phyloP scores from a whole-genome alignment of 768 basidiomycete species.

The Coprinellus micaceus region DNA sequence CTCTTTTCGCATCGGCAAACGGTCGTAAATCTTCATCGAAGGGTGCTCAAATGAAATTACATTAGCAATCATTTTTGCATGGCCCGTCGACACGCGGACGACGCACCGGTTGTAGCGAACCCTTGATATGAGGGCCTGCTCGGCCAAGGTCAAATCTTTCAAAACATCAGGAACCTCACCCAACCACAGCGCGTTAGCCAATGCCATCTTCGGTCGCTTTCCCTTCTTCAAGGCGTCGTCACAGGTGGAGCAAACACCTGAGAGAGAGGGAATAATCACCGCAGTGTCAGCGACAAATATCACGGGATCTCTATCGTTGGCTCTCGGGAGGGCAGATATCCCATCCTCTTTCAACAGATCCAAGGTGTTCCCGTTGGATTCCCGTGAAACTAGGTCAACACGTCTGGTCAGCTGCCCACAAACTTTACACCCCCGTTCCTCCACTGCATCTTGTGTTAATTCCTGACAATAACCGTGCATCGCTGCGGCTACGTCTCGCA shows the following conservation, averaged over 20 bases:
- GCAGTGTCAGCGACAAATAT: background rate
- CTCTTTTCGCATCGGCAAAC: slow-evolving; percentile 19
- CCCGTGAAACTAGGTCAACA: background rate
- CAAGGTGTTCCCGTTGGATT: background rate
- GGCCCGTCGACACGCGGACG: slow-evolving; percentile 23
- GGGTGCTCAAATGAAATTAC: slow-evolving; percentile 26
- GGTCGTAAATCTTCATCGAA: slow-evolving; percentile 20
- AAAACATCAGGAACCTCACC: slow-evolving; percentile 31
- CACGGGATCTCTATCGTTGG: background rate
- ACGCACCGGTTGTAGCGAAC: slow-evolving; percentile 26
- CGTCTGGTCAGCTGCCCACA: background rate
- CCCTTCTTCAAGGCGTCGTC: background rate
- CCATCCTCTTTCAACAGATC: background rate
- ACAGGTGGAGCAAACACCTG: background rate
- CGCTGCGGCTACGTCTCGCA: background rate
- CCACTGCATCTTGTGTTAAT: background rate
- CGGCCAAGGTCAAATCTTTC: slow-evolving; percentile 20
- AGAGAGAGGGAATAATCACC: background rate
- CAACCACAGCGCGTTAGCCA: slow-evolving; percentile 34
- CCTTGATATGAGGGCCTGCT: slow-evolving; percentile 24
- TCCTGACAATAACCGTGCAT: background rate
- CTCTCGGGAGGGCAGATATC: background rate
- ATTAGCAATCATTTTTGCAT: slow-evolving; percentile 26
- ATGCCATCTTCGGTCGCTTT: slow-evolving; percentile 4
- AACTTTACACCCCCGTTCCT: background rate